Conservation (phyloP, 1,139 yeast species). For the Blastobotrys proliferans region DNA sequence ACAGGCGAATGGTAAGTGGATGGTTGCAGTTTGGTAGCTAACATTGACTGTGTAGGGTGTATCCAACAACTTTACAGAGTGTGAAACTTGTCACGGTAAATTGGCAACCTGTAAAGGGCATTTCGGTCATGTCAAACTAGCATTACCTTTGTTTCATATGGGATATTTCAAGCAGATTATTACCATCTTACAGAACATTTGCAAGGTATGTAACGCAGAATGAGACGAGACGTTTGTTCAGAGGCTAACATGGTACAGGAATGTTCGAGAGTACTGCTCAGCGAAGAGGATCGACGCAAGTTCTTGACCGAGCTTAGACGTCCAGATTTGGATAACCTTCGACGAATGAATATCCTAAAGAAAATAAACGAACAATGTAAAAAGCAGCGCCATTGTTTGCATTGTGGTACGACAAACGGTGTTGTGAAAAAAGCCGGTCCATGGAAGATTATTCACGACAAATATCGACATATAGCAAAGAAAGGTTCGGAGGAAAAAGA, state of each 20-base stretch:
- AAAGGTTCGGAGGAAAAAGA: conserved; percentile 80
- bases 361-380: conserved; percentile 87
- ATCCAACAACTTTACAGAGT: conserved; percentile 76
- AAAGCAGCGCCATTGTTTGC: conserved; percentile 85
- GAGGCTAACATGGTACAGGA: conserved; percentile 29
- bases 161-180: conserved; percentile 94
- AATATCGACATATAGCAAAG: conserved; percentile 94
- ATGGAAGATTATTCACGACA: conserved; percentile 89
- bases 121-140: conserved; percentile 90
- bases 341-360: conserved; percentile 85
- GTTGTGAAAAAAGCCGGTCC: conserved; percentile 98
- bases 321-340: conserved; percentile 84
- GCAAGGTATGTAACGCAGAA: conserved; percentile 45
- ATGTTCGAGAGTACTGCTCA: conserved; percentile 75
- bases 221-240: not conserved
- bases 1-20: conserved; percentile 59
- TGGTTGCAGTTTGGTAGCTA: not conserved
- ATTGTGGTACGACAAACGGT: conserved; percentile 88
- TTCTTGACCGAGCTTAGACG: conserved; percentile 73
- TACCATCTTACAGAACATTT: conserved; percentile 82
- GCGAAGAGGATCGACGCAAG: conserved; percentile 64
- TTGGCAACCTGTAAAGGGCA: conserved; percentile 97
- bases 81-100: conserved; percentile 88
- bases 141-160: conserved; percentile 94
- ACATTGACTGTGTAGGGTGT: conserved; percentile 53